A percentile compares a stretch with the other conserved stretches of the same genome.
Evolutionary conservation across 2,329 filamentous ascomycete species (phyloP).

Genomic region (Venturia asperata): DNA sequence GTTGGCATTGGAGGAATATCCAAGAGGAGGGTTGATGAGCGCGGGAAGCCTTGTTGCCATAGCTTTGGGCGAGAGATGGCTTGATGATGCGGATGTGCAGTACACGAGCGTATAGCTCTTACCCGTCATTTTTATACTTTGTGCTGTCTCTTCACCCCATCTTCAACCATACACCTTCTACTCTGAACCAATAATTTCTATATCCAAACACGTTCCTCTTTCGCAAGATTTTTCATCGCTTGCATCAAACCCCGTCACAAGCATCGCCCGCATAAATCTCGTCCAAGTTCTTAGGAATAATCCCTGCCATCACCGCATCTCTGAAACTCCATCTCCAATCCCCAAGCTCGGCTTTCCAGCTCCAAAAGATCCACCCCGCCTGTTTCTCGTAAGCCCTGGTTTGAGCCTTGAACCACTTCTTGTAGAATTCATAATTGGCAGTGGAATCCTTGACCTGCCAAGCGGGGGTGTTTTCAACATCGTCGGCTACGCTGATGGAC

Average conservation of each 20-base stretch:
- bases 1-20: neutral
- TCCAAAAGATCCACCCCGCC: constrained; percentile 54
- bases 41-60: constrained; percentile 18
- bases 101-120: neutral
- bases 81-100: constrained; percentile 20
- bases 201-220: neutral
- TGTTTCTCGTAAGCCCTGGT: constrained; percentile 48
- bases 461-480: constrained; percentile 39
- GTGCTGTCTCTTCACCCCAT: neutral
- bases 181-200: neutral
- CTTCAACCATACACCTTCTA: neutral
- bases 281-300: constrained; percentile 31
- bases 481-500: constrained; percentile 46
- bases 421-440: constrained; percentile 45
- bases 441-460: constrained; percentile 33
- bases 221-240: too few relatives aligned
- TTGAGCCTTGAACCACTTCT: constrained; percentile 51
- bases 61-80: constrained; percentile 20
- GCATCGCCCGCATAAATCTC: neutral
- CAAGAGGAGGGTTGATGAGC: constrained; percentile 12
- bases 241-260: neutral
- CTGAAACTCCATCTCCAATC: constrained; percentile 48
- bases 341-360: constrained; percentile 48
- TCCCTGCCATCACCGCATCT: constrained; percentile 36
- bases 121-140: neutral